Conservation (phyloP, 2,329 filamentous ascomycete species). For the Rutstroemia sp. region DNA sequence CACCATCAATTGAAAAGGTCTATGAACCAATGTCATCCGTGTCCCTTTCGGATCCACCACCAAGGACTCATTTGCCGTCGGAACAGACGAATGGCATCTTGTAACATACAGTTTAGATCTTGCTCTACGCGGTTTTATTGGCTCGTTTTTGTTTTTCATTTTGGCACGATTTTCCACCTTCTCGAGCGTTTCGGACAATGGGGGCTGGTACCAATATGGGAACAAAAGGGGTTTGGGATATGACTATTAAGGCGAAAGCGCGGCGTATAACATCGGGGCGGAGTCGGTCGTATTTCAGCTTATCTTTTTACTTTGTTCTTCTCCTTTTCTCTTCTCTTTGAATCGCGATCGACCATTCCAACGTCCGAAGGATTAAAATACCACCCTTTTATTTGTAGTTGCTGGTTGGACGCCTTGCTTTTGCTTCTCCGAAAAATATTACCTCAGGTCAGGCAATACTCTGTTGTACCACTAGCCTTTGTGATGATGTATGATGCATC, state of each 20-base stretch:
- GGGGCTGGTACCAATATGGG: constrained; percentile 10
- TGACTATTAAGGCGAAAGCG: constrained; percentile 1
- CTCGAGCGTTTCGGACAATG: constrained; percentile 15
- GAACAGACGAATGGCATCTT: constrained; percentile 26
- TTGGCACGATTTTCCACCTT: constrained; percentile 20
- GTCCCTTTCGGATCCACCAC: constrained; percentile 8
- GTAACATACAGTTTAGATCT: constrained; percentile 32
- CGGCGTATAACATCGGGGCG: constrained; percentile 6
- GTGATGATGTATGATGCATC: constrained; percentile 3
- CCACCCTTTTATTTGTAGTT: not conserved
- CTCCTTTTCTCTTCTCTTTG: not conserved
- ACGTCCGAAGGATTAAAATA: not conserved
- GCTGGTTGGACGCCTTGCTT: not conserved
- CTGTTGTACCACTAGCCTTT: constrained; percentile 5
- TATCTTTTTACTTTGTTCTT: not conserved
- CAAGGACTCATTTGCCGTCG: constrained; percentile 13
- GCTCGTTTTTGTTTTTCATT: constrained; percentile 13
- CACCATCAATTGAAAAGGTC: constrained; percentile 29
- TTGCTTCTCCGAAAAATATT: not conserved
- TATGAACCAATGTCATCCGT: constrained; percentile 16
- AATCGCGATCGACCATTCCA: not conserved
- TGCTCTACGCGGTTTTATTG: constrained; percentile 16
- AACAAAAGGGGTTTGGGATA: constrained; percentile 24
- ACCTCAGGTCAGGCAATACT: constrained; percentile 3
- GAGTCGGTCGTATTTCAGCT: constrained; percentile 3